These are phyloP conservation scores for Polygonum maritimum DNA, from an alignment of 148 eudicot genomes.

Conservation along the genomic window DNA sequence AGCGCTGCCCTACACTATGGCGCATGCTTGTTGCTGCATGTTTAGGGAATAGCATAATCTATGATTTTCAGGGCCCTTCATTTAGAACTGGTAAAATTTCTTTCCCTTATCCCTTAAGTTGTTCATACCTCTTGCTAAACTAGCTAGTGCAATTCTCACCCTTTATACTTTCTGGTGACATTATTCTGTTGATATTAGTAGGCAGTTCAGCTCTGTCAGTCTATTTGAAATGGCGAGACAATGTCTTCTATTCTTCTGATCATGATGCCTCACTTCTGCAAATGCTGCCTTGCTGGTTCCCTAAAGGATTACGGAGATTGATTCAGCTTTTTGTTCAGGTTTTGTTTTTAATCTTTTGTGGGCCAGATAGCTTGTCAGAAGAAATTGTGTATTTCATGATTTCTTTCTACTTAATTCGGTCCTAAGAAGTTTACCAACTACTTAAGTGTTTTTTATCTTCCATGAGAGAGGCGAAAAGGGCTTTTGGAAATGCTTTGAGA, in stretches of 20 bases:
- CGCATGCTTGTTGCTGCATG: conserved; percentile 67
- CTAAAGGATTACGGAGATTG: conserved; percentile 69
- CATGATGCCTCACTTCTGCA: conserved; percentile 83
- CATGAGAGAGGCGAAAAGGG: not conserved
- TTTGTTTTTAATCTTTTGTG: conserved; percentile 13
- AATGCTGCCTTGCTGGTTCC: conserved; percentile 96
- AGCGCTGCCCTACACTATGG: conserved; percentile 86
- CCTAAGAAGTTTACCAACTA: not conserved
- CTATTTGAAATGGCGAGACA: conserved; percentile 84
- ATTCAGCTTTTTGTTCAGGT: conserved; percentile 96
- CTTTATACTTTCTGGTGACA: not conserved
- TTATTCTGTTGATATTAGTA: conserved; percentile 19
- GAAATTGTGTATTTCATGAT: not conserved
- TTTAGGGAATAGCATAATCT: conserved; percentile 70
- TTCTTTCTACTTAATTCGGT: not conserved
- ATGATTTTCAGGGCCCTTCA: conserved; percentile 41
- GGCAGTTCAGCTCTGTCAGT: conserved; percentile 61
- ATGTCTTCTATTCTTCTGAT: conserved; percentile 72
- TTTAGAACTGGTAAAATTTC: conserved; percentile 41
- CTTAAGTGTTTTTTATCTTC: not conserved
- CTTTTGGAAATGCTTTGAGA: not conserved
- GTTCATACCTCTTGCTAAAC: conserved; percentile 12
- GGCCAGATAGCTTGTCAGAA: not conserved
- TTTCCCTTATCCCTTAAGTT: not conserved
- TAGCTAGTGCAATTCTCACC: not conserved